Conservation (phyloP, 441 rosid genomes). For the Erodium texanum region DNA sequence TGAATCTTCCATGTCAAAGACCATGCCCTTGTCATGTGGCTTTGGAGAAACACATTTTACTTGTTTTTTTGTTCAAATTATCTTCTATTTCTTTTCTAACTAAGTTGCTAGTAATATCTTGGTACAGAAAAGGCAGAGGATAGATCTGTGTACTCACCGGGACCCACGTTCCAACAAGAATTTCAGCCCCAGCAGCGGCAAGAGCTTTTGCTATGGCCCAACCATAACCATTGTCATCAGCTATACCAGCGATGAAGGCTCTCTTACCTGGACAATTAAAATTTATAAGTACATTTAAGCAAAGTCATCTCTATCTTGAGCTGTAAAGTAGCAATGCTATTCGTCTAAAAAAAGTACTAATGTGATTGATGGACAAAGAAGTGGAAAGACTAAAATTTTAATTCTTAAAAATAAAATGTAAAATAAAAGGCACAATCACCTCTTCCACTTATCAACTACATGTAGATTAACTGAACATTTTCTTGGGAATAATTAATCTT, state of each 20-base stretch:
- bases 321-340: neutral
- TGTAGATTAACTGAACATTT: too few relatives aligned
- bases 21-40: neutral
- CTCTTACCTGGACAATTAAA: conserved; percentile 52
- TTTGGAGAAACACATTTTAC: neutral
- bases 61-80: neutral
- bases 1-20: conserved; percentile 9
- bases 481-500: too few relatives aligned
- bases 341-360: neutral
- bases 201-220: conserved; percentile 99
- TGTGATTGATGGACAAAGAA: neutral
- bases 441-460: too few relatives aligned
- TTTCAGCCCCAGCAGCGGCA: conserved; percentile 98
- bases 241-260: conserved; percentile 93
- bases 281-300: too few relatives aligned
- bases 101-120: neutral
- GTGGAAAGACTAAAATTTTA: neutral
- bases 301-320: neutral
- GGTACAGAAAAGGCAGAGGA: neutral
- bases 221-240: conserved; percentile 96
- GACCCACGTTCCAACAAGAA: conserved; percentile 93
- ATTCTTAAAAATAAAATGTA: neutral
- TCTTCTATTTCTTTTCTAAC: neutral
- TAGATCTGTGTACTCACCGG: conserved; percentile 50
- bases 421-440: neutral